phyloP scores from a whole-genome alignment of 495 filamentous ascomycete species.

The Trichocladium antarcticum region DNA sequence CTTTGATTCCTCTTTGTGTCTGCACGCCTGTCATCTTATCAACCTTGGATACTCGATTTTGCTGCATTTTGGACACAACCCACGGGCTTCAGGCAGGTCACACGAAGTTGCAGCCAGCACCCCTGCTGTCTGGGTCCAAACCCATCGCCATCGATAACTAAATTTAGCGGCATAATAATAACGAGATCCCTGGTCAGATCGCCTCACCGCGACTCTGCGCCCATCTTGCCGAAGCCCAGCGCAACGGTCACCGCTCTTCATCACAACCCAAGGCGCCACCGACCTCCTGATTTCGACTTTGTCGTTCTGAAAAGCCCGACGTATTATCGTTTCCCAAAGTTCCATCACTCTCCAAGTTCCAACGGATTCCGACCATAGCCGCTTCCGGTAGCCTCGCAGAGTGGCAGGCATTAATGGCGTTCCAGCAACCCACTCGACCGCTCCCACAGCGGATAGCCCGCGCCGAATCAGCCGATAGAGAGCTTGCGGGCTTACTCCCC shows the following conservation, averaged over 20 bases:
- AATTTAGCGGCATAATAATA: no score
- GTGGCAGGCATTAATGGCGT: constrained; percentile 56
- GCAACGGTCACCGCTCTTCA: not conserved
- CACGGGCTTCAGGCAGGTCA: no score
- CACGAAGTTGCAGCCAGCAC: no score
- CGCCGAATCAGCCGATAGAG: constrained; percentile 33
- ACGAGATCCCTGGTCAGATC: constrained; percentile 1
- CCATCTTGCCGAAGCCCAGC: not conserved
- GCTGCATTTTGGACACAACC: no score
- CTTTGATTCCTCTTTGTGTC: not conserved
- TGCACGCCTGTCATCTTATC: not conserved
- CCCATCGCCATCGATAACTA: not conserved
- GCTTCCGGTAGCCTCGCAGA: no score
- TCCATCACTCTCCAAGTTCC: no score
- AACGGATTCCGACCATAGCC: no score
- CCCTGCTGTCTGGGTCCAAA: no score
- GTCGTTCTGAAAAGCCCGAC: no score
- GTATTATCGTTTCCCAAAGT: not conserved
- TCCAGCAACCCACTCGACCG: constrained; percentile 62
- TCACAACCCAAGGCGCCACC: not conserved
- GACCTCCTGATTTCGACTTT: not conserved
- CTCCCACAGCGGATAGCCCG: constrained; percentile 43
- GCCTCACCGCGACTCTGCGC: not conserved
- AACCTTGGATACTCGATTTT: no score
- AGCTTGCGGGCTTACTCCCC: constrained; percentile 33